Conservation (phyloP, 2,329 filamentous ascomycete species). For the Dryadomyces sulphureus region DNA sequence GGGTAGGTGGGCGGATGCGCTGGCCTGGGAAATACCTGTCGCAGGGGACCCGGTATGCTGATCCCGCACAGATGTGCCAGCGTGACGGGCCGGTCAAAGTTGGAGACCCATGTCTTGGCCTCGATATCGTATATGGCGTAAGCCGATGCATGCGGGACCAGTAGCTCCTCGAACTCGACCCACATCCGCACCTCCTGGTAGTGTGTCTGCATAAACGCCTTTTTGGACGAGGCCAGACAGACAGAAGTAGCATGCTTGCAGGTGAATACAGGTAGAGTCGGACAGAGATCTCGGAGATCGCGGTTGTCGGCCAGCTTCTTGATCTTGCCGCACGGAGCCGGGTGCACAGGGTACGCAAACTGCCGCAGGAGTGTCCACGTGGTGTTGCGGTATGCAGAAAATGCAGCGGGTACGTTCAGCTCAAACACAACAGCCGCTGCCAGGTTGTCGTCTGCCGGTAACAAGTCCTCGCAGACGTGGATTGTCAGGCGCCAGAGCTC, state of each 20-base stretch:
- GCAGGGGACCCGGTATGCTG: conserved; percentile 17
- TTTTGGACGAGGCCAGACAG: conserved; percentile 4
- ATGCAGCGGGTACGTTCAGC: conserved; percentile 17
- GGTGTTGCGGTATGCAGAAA: conserved; percentile 24
- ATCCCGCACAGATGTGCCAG: conserved; percentile 30
- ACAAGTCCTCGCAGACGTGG: conserved; percentile 22
- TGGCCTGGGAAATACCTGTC: conserved; percentile 19
- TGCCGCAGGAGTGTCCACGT: conserved; percentile 23
- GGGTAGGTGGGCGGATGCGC: conserved; percentile 17
- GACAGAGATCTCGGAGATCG: conserved; percentile 5
- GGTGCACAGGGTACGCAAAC: conserved; percentile 12
- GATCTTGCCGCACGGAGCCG: neutral
- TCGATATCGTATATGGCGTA: conserved; percentile 31
- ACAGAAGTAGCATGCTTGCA: neutral
- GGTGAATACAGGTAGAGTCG: neutral
- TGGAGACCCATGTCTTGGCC: conserved; percentile 22
- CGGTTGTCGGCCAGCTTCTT: neutral
- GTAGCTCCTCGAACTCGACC: conserved; percentile 23
- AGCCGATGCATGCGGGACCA: conserved; percentile 28
- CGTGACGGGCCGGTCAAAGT: conserved; percentile 17
- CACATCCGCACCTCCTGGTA: conserved; percentile 27
- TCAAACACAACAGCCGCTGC: conserved; percentile 26
- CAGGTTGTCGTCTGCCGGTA: conserved; percentile 19
- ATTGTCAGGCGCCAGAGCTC: conserved; percentile 20
- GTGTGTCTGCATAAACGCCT: conserved; percentile 24